Conservation (phyloP, 345 rosid species). For the Turnera subulata region DNA sequence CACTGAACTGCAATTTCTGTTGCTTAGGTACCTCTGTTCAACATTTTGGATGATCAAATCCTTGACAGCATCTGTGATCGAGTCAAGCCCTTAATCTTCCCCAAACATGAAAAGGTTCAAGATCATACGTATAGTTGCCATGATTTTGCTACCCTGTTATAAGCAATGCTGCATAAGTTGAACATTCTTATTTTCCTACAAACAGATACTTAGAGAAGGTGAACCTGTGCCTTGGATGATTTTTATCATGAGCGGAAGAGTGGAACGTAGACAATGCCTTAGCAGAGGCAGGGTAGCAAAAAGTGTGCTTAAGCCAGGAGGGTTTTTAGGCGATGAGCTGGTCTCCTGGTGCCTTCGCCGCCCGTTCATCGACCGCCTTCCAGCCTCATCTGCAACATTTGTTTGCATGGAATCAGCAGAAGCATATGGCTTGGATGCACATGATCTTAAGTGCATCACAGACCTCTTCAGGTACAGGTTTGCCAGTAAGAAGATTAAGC, state of each 20-base stretch:
- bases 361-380: slow-evolving; percentile 48
- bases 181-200: neutral
- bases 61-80: slow-evolving; percentile 61
- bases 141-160: neutral
- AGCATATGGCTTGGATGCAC: slow-evolving; percentile 47
- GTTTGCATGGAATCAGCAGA: slow-evolving; percentile 39
- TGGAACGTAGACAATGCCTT: slow-evolving; percentile 44
- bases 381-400: slow-evolving; percentile 56
- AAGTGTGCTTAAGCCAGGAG: slow-evolving; percentile 44
- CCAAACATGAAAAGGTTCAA: slow-evolving; percentile 52
- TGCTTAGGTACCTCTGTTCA: slow-evolving; percentile 53
- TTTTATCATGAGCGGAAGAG: slow-evolving; percentile 42
- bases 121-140: neutral
- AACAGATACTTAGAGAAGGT: slow-evolving; percentile 58
- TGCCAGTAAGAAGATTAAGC: slow-evolving; percentile 39
- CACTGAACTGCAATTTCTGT: neutral
- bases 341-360: slow-evolving; percentile 61
- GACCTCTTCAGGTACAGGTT: slow-evolving; percentile 60
- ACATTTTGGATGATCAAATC: slow-evolving; percentile 51
- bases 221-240: slow-evolving; percentile 56
- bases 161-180: neutral
- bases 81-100: slow-evolving; percentile 46
- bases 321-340: slow-evolving; percentile 62
- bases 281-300: slow-evolving; percentile 45
- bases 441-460: slow-evolving; percentile 41